phyloP scores from a whole-genome alignment of 345 rosid species.

The Fremontodendron californicum region DNA sequence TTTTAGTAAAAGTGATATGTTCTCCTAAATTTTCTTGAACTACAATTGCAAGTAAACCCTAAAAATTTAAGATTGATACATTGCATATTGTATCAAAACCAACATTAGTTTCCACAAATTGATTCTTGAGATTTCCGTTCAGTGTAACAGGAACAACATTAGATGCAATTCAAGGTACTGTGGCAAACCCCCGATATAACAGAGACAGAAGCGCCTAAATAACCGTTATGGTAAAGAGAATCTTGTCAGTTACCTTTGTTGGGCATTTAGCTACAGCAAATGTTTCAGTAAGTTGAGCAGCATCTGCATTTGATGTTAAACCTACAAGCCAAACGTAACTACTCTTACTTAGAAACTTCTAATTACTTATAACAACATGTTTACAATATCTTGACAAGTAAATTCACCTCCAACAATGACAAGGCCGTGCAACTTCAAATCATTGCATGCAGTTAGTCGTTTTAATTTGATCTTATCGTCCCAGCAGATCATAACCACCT shows the following conservation, averaged over 20 bases:
- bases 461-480: conserved; percentile 89
- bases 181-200: background rate
- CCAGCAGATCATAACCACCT: conserved; percentile 96
- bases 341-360: conserved; percentile 12
- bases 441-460: conserved; percentile 54
- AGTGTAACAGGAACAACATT: conserved; percentile 73
- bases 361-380: background rate
- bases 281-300: conserved; percentile 94
- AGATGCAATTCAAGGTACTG: background rate
- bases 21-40: background rate
- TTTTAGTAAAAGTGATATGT: background rate
- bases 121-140: conserved; percentile 94
- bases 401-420: conserved; percentile 83
- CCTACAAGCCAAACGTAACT: conserved; percentile 45
- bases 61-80: conserved; percentile 31
- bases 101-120: conserved; percentile 87
- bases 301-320: conserved; percentile 89
- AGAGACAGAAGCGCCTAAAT: background rate
- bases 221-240: background rate
- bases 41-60: background rate
- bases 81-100: conserved; percentile 97
- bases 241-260: conserved; percentile 56
- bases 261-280: conserved; percentile 78
- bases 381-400: background rate
- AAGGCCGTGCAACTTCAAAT: conserved; percentile 85